A percentile compares a stretch with the other conserved stretches of the same genome.
Evolutionary conservation across 108 stramenopile genomes (phyloP).

Genomic region (Cyclostephanos tholiformis): DNA sequence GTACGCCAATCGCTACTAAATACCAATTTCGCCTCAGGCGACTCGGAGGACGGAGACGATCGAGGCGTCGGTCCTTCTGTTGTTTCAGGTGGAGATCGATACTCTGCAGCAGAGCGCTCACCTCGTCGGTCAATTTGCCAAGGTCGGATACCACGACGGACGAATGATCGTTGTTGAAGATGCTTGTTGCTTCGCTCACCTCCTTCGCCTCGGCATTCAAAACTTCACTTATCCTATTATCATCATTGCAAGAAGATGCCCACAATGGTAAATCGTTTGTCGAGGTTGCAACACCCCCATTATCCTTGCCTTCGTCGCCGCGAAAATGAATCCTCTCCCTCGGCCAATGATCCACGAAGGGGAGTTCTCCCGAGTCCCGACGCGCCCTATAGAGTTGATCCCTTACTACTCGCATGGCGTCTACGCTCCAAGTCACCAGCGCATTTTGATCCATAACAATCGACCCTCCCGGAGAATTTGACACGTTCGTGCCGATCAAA

Average conservation of each 20-base stretch:
- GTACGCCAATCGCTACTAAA: conserved; percentile 58
- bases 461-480: conserved; percentile 55
- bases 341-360: conserved; percentile 71
- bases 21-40: conserved; percentile 78
- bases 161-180: not conserved
- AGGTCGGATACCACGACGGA: conserved; percentile 65
- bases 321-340: conserved; percentile 42
- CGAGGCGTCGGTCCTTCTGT: conserved; percentile 68
- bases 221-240: not conserved
- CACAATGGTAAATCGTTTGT: conserved; percentile 41
- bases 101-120: conserved; percentile 61
- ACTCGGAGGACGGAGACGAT: conserved; percentile 65
- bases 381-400: conserved; percentile 70
- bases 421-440: conserved; percentile 80
- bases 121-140: conserved; percentile 68
- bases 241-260: conserved; percentile 16
- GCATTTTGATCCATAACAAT: conserved; percentile 73
- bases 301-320: conserved; percentile 14
- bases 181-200: not conserved
- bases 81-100: conserved; percentile 75
- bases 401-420: conserved; percentile 76
- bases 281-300: conserved; percentile 6
- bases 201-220: conserved; percentile 20
- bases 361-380: conserved; percentile 56
- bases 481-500: conserved; percentile 41